Base-by-base conservation (phyloP, 2,329 filamentous ascomycete genomes). In the Calycina herbarum region DNA sequence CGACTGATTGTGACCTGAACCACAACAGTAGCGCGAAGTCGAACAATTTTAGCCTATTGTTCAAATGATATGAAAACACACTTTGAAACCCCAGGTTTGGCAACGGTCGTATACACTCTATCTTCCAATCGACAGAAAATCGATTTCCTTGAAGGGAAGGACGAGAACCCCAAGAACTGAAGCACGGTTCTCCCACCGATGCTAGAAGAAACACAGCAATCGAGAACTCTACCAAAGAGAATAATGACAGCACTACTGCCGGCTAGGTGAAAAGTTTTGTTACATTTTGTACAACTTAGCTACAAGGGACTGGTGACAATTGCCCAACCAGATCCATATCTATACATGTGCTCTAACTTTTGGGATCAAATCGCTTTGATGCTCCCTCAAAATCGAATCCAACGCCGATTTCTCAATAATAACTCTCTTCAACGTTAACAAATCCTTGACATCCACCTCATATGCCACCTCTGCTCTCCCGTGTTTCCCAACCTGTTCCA, bases 371-470 rank as follows among this genome's bases (percentile, higher is more conserved):
- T 93, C 90, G 74, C 85, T 89, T 80, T 89, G 84, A 74, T 96
- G 93, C 70, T 83, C 79, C 75, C 82, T 79, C 73, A 97, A 84
- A 76, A 98, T 87, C 76, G 86, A 84, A 77, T 89, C 85, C 74
- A 99, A 82, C 42, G 94, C 94, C 54, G 82, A 80, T 77, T 90
- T 87, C 85, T 99, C 95, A 73, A 99, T 87, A 67, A 99, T 88
- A 67, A 99, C 82, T 74, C 93, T 88, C 63, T 91, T 91, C 63
- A 89, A 88, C 81, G 95, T 92, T 71, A 99, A 80, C 69, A 99
- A 79, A 77, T 98, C 92, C 85, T 98, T 99, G 68, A 99, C 93
- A 79, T 98, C 95, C 42, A 99, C 92, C 68, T 96, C 90, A n/a
- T 84, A 81, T 66, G 89, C 82, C 65, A 86, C 84, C 71, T 93